Percentiles rank a stretch among this genome's conserved stretches.
phyloP scores from a whole-genome alignment of 129 eudicot genomes.

The Glebionis coronaria region DNA sequence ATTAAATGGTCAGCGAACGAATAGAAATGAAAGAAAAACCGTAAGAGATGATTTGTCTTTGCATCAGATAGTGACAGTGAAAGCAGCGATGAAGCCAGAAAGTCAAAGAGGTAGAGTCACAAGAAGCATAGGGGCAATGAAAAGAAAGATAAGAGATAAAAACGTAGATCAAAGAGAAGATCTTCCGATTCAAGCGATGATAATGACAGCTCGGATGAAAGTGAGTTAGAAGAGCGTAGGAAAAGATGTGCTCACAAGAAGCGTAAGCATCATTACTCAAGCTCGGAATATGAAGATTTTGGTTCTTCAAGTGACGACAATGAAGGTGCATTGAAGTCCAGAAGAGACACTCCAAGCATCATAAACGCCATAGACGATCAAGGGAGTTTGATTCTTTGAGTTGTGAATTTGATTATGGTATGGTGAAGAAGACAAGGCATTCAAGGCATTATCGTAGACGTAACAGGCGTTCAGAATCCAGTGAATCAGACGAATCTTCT shows the following conservation, averaged over 20 bases:
- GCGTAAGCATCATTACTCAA: constrained; percentile 35
- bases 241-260: constrained; percentile 48
- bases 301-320: constrained; percentile 37
- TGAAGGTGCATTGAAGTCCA: constrained; percentile 26
- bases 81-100: constrained; percentile 40
- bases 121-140: constrained; percentile 57
- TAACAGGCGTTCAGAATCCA: constrained; percentile 33
- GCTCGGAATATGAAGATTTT: constrained; percentile 32
- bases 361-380: constrained; percentile 33
- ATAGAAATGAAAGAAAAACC: constrained; percentile 57
- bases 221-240: too few relatives aligned
- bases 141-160: constrained; percentile 54
- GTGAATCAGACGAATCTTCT: constrained; percentile 48
- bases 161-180: constrained; percentile 49
- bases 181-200: constrained; percentile 45
- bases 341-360: constrained; percentile 40
- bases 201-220: too few relatives aligned
- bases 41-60: constrained; percentile 63
- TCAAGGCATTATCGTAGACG: constrained; percentile 38
- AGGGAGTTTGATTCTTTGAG: constrained; percentile 43
- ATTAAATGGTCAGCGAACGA: too few relatives aligned
- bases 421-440: constrained; percentile 32
- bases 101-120: constrained; percentile 50
- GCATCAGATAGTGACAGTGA: constrained; percentile 50
- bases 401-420: constrained; percentile 38